phyloP scores from a whole-genome alignment of 768 basidiomycete genomes.

The Tylopilus intermedius region DNA sequence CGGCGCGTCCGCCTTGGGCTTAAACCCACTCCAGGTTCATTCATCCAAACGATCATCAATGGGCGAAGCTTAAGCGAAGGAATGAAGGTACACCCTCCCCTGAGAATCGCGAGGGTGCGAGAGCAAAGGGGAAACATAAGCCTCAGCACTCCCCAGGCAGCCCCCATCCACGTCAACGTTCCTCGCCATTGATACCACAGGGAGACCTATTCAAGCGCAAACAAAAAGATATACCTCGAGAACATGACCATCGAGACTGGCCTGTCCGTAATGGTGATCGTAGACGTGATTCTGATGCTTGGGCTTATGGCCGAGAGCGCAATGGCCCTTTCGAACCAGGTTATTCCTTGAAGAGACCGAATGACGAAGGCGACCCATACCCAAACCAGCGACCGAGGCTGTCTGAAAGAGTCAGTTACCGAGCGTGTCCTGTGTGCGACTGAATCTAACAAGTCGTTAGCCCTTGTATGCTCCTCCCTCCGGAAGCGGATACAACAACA shows the following conservation, averaged over 20 bases:
- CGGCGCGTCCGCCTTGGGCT: slow-evolving; percentile 3
- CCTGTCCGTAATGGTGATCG: slow-evolving; percentile 18
- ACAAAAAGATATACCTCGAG: slow-evolving; percentile 21
- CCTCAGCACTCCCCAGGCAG: slow-evolving; percentile 17
- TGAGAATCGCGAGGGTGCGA: slow-evolving; percentile 18
- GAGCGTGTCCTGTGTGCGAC: not conserved
- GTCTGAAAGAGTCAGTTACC: slow-evolving; percentile 25
- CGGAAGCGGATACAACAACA: slow-evolving; percentile 5
- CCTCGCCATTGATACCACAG: slow-evolving; percentile 40
- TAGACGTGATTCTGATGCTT: slow-evolving; percentile 22
- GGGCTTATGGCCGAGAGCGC: slow-evolving; percentile 20
- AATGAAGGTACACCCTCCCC: slow-evolving; percentile 16
- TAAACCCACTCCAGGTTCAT: slow-evolving; percentile 36
- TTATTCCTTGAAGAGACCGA: slow-evolving; percentile 23
- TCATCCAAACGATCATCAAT: slow-evolving; percentile 46
- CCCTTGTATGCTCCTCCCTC: slow-evolving; percentile 8
- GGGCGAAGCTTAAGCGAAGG: slow-evolving; percentile 27
- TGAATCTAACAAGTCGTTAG: slow-evolving; percentile 16
- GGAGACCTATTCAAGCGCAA: slow-evolving; percentile 39
- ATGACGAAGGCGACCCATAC: slow-evolving; percentile 22
- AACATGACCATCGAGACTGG: slow-evolving; percentile 21
- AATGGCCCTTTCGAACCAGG: slow-evolving; percentile 11
- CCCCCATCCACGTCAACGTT: slow-evolving; percentile 19
- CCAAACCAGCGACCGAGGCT: slow-evolving; percentile 26
- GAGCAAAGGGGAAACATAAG: slow-evolving; percentile 23